Conservation (phyloP, 2,329 filamentous ascomycete species). For the Cladosporium velox region DNA sequence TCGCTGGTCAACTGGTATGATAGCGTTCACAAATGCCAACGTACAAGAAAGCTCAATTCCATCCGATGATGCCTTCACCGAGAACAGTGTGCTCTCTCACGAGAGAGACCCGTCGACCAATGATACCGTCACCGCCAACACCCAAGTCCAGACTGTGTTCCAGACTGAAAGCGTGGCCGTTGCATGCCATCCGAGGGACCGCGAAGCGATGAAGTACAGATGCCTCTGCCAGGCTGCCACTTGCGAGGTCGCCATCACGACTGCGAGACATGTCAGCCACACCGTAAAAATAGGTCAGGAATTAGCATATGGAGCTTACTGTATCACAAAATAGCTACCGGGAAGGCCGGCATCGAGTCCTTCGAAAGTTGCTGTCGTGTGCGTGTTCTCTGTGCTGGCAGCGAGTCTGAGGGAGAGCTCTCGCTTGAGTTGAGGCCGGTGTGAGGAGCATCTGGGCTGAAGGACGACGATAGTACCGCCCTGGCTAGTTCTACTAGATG, state of each 20-base stretch:
- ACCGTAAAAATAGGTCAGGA: too few species aligned
- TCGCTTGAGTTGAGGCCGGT: slow-evolving; percentile 21
- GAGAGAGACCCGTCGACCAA: slow-evolving; percentile 32
- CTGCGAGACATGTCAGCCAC: slow-evolving; percentile 19
- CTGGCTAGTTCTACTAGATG: slow-evolving; percentile 24
- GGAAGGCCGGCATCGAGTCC: slow-evolving; percentile 21
- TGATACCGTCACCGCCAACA: slow-evolving; percentile 32
- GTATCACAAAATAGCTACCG: slow-evolving; percentile 27
- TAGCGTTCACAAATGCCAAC: background rate
- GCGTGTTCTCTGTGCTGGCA: slow-evolving; percentile 8
- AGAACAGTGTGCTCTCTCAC: slow-evolving; percentile 26
- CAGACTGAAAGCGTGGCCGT: slow-evolving; percentile 24
- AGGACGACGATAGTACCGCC: slow-evolving; percentile 34
- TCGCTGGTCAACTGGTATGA: background rate
- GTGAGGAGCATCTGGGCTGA: slow-evolving; percentile 22
- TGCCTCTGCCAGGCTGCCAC: background rate
- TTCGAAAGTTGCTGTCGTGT: slow-evolving; percentile 29
- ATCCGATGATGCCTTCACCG: slow-evolving; percentile 33
- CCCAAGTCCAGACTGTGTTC: slow-evolving; percentile 30
- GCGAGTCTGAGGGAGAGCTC: slow-evolving; percentile 30
- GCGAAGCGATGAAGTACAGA: slow-evolving; percentile 27
- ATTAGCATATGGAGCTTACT: slow-evolving; percentile 22
- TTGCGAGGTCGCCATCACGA: slow-evolving; percentile 31
- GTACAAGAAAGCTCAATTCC: slow-evolving; percentile 27
- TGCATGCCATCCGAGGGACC: slow-evolving; percentile 17